phyloP scores from a whole-genome alignment of 2,329 filamentous ascomycete genomes.

The Xylariaceae sp. region DNA sequence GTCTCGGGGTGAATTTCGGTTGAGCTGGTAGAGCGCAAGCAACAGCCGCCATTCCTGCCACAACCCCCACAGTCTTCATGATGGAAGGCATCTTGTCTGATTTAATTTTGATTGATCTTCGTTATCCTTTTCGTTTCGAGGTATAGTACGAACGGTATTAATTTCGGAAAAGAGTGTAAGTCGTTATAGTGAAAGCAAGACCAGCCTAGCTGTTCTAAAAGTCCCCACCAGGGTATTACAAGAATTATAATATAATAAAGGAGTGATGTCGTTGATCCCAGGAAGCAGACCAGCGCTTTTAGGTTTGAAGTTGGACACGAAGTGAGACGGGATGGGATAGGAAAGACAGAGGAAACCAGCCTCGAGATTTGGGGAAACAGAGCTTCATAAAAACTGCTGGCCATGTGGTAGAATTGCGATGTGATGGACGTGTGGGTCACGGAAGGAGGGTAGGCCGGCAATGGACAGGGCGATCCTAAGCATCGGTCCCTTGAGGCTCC shows the following conservation, averaged over 20 bases:
- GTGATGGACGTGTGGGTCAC: conserved; percentile 31
- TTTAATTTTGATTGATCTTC: conserved; percentile 30
- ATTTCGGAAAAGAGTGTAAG: conserved; percentile 19
- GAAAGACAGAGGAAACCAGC: conserved; percentile 32
- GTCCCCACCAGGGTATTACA: conserved; percentile 39
- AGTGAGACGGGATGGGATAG: conserved; percentile 38
- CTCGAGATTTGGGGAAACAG: conserved; percentile 33
- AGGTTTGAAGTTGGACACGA: conserved; percentile 36
- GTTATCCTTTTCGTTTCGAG: conserved; percentile 29
- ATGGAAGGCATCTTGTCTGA: conserved; percentile 50
- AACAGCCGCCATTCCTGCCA: conserved; percentile 50
- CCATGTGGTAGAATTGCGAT: conserved; percentile 20
- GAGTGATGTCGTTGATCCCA: conserved; percentile 42
- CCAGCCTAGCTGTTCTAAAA: conserved; percentile 45
- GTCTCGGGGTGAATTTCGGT: conserved; percentile 47
- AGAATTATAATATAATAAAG: conserved; percentile 38
- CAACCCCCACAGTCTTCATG: conserved; percentile 45
- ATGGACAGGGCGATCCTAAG: conserved; percentile 30
- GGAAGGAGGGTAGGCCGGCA: conserved; percentile 37
- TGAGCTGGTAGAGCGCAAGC: conserved; percentile 51
- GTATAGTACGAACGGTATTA: background rate
- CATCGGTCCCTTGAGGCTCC: conserved; percentile 31
- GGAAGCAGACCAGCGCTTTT: conserved; percentile 57
- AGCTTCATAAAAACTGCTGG: conserved; percentile 33
- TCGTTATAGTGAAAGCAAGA: conserved; percentile 37